These are phyloP conservation scores for Ophiostoma piceae DNA, from an alignment of 2,329 filamentous ascomycete species.

Conservation along the genomic window DNA sequence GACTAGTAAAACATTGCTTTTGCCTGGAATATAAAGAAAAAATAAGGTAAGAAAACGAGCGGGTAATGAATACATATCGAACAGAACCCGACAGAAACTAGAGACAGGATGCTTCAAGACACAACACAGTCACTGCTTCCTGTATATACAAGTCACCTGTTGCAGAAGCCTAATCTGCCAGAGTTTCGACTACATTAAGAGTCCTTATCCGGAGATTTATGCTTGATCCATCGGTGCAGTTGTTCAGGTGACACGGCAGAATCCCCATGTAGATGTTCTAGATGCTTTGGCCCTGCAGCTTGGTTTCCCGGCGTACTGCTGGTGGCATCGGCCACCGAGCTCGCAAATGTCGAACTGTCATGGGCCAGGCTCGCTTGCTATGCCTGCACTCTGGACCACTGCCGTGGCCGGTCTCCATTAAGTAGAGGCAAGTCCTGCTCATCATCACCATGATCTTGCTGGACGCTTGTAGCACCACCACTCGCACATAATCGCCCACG, in stretches of 20 bases:
- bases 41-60: background rate
- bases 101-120: background rate
- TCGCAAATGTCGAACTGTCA: constrained; percentile 15
- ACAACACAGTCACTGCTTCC: background rate
- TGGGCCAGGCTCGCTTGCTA: constrained; percentile 26
- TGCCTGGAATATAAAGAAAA: background rate
- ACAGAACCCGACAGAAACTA: background rate
- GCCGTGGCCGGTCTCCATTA: constrained; percentile 17
- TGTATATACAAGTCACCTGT: background rate
- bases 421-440: constrained; percentile 25
- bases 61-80: background rate
- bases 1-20: background rate
- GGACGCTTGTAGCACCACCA: background rate
- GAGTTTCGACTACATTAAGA: background rate
- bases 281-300: background rate
- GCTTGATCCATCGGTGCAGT: constrained; percentile 23
- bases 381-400: constrained; percentile 28
- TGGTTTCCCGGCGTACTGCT: background rate
- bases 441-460: background rate
- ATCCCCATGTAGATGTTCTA: constrained; percentile 22
- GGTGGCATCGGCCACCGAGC: background rate
- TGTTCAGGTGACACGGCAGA: constrained; percentile 25
- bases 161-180: background rate
- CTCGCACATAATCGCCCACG: background rate
- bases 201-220: background rate